phyloP scores from a whole-genome alignment of 768 basidiomycete species.

The Hericium coralloides region DNA sequence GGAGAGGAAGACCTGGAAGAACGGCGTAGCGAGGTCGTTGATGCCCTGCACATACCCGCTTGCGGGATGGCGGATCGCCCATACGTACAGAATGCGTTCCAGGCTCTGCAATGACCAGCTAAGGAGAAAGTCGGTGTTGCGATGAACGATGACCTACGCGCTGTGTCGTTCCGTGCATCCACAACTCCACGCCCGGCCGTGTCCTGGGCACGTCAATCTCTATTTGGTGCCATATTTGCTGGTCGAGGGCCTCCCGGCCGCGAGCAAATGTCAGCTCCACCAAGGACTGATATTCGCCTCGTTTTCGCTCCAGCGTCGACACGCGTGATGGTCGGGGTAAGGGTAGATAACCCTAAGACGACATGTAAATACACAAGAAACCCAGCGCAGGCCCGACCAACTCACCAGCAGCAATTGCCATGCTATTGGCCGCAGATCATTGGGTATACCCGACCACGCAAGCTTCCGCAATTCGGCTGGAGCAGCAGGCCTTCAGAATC shows the following conservation, averaged over 20 bases:
- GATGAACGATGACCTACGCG: constrained; percentile 41
- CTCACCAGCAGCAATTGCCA: constrained; percentile 92
- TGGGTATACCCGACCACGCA: constrained; percentile 91
- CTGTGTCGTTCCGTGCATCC: constrained; percentile 89
- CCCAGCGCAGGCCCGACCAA: constrained; percentile 8
- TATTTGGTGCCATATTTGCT: constrained; percentile 99
- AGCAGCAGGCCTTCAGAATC: too few relatives aligned
- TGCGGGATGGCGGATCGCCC: constrained; percentile 98
- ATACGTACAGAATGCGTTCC: constrained; percentile 94
- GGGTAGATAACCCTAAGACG: constrained; percentile 80
- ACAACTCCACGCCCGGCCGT: constrained; percentile 80
- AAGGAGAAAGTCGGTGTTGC: neutral
- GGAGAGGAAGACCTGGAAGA: constrained; percentile 94
- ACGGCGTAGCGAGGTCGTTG: constrained; percentile 95
- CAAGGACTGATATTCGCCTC: constrained; percentile 84
- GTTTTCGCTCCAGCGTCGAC: constrained; percentile 76
- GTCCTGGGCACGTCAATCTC: constrained; percentile 97
- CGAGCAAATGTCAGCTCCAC: constrained; percentile 86
- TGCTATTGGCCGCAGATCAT: constrained; percentile 78
- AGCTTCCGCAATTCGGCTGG: constrained; percentile 80
- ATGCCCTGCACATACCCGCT: constrained; percentile 99
- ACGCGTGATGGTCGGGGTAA: constrained; percentile 68
- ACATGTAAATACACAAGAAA: constrained; percentile 3
- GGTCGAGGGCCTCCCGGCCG: constrained; percentile 80
- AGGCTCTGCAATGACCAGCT: constrained; percentile 48